Evolutionary conservation across 2,329 filamentous ascomycete genomes (phyloP), one percentile per base, ranked within the genome.

Genomic region (Hypoxylon rubiginosum): DNA sequence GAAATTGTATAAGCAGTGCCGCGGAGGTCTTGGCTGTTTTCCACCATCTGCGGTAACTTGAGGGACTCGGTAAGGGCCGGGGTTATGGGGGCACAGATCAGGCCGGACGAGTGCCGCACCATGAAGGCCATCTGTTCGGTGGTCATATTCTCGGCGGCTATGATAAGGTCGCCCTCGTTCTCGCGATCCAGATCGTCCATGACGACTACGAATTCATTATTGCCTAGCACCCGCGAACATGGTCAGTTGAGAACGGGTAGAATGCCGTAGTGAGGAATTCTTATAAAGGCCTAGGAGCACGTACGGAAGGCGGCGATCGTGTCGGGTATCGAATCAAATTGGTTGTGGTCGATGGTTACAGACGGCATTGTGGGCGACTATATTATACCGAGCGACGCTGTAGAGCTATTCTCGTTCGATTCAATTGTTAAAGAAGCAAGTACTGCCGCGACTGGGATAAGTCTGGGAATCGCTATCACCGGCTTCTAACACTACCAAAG

Each of bases 121-220:
- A 99, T 91, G 84, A 97, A 99, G 74, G 94, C 93, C 90, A 97
- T 97, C 82, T 98, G 95, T 71, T 92, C 87, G 24, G 94, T 86
- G 8, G 95, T 97, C 70, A 97, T 83, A 75, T 91, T 87, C 72
- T 93, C 84, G 68, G 94, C 95, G 71, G 96, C 93, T 77, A 98
- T 97, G 80, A 98, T 97, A 52, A 99, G 88, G 82, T 99, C 96
- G 80, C 94, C 96, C 86, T 99, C 96, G 80, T 99, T 99, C 81
- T 99, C 96, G 80, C 96, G 94, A 68, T 90, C 88, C 70, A 93
- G 90, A 72, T 93, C 92, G 84, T 99, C 96, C 76, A 99, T 92
- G 39, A 97, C 95, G 67, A 99, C 90, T 78, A 99, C 91, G 86
- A 98, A 98, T 78, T 98, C 90, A 80, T 93, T 94, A 80, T 90